Base-by-base conservation (phyloP, 2,329 filamentous ascomycete species). In the Alternaria arborescens region DNA sequence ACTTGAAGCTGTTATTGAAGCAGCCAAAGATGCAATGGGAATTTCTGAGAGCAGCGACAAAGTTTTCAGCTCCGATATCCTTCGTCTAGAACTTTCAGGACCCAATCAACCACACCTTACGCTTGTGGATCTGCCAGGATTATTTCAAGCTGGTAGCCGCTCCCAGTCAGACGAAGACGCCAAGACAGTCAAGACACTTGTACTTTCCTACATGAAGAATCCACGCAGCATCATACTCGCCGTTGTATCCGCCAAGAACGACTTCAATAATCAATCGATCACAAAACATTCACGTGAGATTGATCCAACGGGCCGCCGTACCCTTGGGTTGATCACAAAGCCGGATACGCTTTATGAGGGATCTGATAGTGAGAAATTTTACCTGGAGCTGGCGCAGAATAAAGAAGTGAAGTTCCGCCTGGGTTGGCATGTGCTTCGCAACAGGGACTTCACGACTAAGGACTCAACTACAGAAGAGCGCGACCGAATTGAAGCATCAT, bases 141-240 rank as follows among this genome's bases (percentile, higher is more conserved):
- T 82, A 5, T 78, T 82, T 46, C 71, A 76, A 16, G 66, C 76
- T 1, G 62, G 62, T 0, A 73, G 69, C 55, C 71, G 73, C 16
- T 40, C 61, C 1, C 76, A 81, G 36, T 73, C 71, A 0, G 68
- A 71, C 2, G 65, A 67, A 6, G 80, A 82, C 50, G 69, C 70
- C 10, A 66, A 73, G 5, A 61, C 74, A 0, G 71, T 82, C 18
- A 63, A 65, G 8, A 58, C 63, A 4, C 62, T 82, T n/a, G 81
- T 83, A 0, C 70, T 83, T 2, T 74, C 75, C 0, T 91, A 91
- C 65, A 88, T 91, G 81, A 68, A 69, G 69, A n/a, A 84, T 28
- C 70, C 78, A 12, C 81, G 86, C n/a, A 89, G 82, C 66, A 87
- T 90, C 55, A 86, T 89, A 1, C 75, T 89, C 0, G 84, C 85